These are phyloP conservation scores for Nectriaceae sp. DNA, from an alignment of 2,329 filamentous ascomycete genomes.

Conservation along the genomic window DNA sequence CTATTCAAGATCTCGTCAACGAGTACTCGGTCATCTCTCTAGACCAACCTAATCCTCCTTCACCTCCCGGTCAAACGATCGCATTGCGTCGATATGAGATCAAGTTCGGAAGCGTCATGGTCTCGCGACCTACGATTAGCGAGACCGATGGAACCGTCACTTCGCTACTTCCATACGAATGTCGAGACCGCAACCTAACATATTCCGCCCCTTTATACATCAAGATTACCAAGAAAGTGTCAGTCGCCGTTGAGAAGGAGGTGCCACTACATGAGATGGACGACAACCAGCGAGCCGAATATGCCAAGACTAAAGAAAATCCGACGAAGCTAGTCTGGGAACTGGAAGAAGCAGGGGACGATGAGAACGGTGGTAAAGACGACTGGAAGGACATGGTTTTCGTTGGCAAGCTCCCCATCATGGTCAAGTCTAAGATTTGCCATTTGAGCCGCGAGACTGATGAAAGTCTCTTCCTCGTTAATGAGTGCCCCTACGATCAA, in stretches of 20 bases:
- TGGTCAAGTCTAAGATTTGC: constrained; percentile 97
- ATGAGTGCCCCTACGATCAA: constrained; percentile 97
- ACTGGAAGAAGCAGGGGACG: constrained; percentile 56
- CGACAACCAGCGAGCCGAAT: constrained; percentile 59
- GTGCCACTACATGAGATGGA: constrained; percentile 70
- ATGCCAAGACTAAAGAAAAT: constrained; percentile 55
- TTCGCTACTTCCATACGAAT: constrained; percentile 89
- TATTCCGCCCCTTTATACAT: constrained; percentile 92
- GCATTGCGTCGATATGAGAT: constrained; percentile 92
- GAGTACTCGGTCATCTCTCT: constrained; percentile 92
- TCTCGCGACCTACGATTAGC: constrained; percentile 87
- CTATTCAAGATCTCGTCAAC: constrained; percentile 90
- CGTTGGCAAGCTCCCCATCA: constrained; percentile 93
- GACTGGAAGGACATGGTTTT: constrained; percentile 73
- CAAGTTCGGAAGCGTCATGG: constrained; percentile 86
- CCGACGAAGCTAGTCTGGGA: constrained; percentile 64
- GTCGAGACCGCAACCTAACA: constrained; percentile 90
- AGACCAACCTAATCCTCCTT: constrained; percentile 84
- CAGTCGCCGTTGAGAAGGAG: constrained; percentile 76
- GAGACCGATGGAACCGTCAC: constrained; percentile 90
- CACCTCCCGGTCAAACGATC: constrained; percentile 75
- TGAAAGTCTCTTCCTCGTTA: constrained; percentile 83
- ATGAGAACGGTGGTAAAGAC: constrained; percentile 55
- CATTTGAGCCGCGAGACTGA: constrained; percentile 83
- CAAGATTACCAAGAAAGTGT: constrained; percentile 82